Base-by-base conservation (phyloP, 179 eudicot species). In the Drosera spatulata region DNA sequence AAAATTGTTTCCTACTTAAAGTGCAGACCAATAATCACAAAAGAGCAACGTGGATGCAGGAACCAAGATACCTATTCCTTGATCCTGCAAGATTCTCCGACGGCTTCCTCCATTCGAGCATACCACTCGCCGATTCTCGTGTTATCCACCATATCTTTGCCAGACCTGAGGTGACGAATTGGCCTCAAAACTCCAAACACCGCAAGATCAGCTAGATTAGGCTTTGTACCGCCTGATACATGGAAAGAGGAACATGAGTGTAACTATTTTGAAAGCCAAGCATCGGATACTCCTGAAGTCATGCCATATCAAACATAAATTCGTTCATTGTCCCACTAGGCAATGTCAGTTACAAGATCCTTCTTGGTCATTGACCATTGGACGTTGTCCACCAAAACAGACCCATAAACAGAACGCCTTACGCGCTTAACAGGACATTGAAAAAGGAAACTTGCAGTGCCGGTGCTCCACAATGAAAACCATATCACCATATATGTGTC, bases 111-210 rank as follows among this genome's bases (percentile, higher is more conserved):
- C 99, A 89, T 89, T 55, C 88, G 78, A 50, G 84, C 62, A 63
- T 84, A 93, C 99, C 99, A 93, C 13, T 85, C 82, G 62, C 95
- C 91, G 48, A 93, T 85, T 14, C 74, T 81, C 2, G 97, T 93
- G 69, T 89, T 66, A 71, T 84, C 94, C 53, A 89, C 84, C 99
- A 89, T 93, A 68, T 89, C 99, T 70, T 67, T 80, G 59, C 99
- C 99, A 55, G 97, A 89, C 66, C 63, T 85, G 57, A 89, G 85
- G 71, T 89, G 54, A 56, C 97, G 94, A 60, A 93, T 89, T 53
- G 99, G 97, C 63, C 93, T 86, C 79, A 93, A 45, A 44, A 90
- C 91, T 11, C 99, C 99, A 79, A 77, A 89, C 3, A 86, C 97
- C 38, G 97, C 86, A 55, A 93, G 87, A 76, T 93, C 99, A 58